phyloP scores from a whole-genome alignment of 805 yeast species.

The Candida odintsovae region DNA sequence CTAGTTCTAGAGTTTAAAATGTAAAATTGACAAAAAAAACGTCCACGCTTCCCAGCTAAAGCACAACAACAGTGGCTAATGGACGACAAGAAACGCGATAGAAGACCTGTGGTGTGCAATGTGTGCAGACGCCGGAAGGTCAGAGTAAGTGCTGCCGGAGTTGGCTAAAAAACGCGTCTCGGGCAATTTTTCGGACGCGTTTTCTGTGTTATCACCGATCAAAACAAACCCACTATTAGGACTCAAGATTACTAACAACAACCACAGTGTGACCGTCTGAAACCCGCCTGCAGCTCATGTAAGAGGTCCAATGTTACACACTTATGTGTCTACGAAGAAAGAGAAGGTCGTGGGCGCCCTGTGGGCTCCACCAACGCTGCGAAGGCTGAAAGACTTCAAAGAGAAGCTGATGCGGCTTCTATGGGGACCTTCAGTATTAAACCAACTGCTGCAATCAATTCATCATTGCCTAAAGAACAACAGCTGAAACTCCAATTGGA shows the following conservation, averaged over 20 bases:
- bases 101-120: conserved; percentile 25
- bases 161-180: not conserved
- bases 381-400: not conserved
- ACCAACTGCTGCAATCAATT: conserved; percentile 3
- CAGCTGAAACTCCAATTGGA: conserved; percentile 11
- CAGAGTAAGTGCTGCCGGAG: conserved; percentile 17
- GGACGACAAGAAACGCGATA: conserved; percentile 10
- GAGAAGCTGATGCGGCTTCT: conserved; percentile 5
- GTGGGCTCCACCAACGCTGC: not conserved
- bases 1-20: not conserved
- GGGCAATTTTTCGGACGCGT: conserved; percentile 4
- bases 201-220: conserved; percentile 5
- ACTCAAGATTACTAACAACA: conserved; percentile 2
- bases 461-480: conserved; percentile 4
- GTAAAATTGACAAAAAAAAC: not conserved
- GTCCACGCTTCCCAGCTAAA: not conserved
- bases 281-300: conserved; percentile 23
- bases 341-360: conserved; percentile 7
- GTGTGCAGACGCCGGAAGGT: conserved; percentile 26
- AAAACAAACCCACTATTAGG: not conserved
- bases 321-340: conserved; percentile 22
- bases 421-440: conserved; percentile 1
- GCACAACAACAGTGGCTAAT: not conserved
- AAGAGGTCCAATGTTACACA: conserved; percentile 21
- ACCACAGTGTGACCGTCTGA: conserved; percentile 22